Base-by-base conservation (phyloP, 768 basidiomycete genomes). In the Lentinula lateritia region DNA sequence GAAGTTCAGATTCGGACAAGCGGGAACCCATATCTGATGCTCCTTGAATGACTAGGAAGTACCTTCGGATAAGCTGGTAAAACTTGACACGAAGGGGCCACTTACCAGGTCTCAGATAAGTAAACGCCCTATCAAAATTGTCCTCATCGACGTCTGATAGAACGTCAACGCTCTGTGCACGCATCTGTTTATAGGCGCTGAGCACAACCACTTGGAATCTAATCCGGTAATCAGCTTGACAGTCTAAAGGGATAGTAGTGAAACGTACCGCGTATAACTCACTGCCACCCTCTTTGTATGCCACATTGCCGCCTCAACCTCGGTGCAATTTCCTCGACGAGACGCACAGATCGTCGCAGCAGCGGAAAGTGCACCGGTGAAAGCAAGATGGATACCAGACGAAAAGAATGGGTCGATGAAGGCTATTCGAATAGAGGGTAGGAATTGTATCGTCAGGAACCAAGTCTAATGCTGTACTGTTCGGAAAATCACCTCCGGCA, bases 141-240 rank as follows among this genome's bases (percentile, higher is more conserved):
- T 86, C 83, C 67, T 88, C 86, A 61, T 85, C 78, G 32, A 89
- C 78, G 62, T 89, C 87, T 1, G 77, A 81, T 39, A 89, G 75
- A 34, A 88, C 78, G 63, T 81, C 78, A 9, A 72, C 73, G 41
- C 75, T 75, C 66, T 88, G 86, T 3, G 85, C 78, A 18, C 83
- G 82, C 58, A 89, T 87, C 65, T 88, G 87, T 70, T 87, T 88
- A 70, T 88, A 88, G 64, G 86, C 86, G 64, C 86, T 87, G n/a
- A 88, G 73, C 28, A 87, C 86, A 20, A 88, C 86, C 12, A 89
- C 78, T 66, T 87, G 82, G 66, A 88, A 88, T 65, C 85, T 87
- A 4, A 23, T 18, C 62, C 63, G 20, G 52, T 42, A 43, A 41
- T 34, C 13, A 46, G 16, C n/a, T 50, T 56, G 35, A n/a, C 38